Evolutionary conservation across 176 grass and related monocot species (phyloP).

Genomic region (Aegilops longissima): DNA sequence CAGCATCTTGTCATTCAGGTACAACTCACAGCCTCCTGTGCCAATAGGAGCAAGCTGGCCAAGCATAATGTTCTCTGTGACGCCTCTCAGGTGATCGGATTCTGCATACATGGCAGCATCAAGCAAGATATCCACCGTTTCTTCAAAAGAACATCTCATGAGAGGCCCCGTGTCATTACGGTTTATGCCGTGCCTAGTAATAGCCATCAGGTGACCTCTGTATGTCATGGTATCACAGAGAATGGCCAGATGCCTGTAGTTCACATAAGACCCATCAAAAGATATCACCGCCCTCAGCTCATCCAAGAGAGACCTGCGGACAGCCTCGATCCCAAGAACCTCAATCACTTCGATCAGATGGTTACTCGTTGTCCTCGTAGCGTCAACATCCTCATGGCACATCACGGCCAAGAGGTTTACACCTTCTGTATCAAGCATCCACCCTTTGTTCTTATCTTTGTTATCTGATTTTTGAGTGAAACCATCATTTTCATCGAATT

Average conservation of each 20-base stretch:
- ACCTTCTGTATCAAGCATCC: conserved; percentile 99
- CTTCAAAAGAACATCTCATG: conserved; percentile 96
- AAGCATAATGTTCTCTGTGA: conserved; percentile 96
- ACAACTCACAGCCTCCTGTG: conserved; percentile 72
- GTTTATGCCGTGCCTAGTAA: conserved; percentile 93
- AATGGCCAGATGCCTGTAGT: conserved; percentile 95
- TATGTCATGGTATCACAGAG: conserved; percentile 98
- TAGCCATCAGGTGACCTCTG: conserved; percentile 91
- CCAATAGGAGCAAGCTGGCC: conserved; percentile 93
- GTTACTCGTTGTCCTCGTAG: conserved; percentile 93
- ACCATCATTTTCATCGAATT: conserved; percentile 71
- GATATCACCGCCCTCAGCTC: conserved; percentile 96
- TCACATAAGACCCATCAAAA: conserved; percentile 97
- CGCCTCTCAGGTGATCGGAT: conserved; percentile 82
- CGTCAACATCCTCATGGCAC: conserved; percentile 93
- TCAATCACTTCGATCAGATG: conserved; percentile 98
- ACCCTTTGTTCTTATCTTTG: conserved; percentile 28
- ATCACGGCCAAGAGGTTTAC: conserved; percentile 95
- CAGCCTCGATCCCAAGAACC: conserved; percentile 95
- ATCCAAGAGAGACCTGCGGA: conserved; percentile 75
- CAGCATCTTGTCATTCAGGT: conserved; percentile 92
- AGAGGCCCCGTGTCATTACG: conserved; percentile 88
- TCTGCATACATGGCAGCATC: conserved; percentile 90
- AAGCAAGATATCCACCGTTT: conserved; percentile 94
- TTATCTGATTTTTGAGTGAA: conserved; percentile 55